Percentiles rank a stretch among this genome's conserved stretches.
Evolutionary conservation across 2,329 filamentous ascomycete species (phyloP).

Genomic region (Zasmidium citrigriseum): DNA sequence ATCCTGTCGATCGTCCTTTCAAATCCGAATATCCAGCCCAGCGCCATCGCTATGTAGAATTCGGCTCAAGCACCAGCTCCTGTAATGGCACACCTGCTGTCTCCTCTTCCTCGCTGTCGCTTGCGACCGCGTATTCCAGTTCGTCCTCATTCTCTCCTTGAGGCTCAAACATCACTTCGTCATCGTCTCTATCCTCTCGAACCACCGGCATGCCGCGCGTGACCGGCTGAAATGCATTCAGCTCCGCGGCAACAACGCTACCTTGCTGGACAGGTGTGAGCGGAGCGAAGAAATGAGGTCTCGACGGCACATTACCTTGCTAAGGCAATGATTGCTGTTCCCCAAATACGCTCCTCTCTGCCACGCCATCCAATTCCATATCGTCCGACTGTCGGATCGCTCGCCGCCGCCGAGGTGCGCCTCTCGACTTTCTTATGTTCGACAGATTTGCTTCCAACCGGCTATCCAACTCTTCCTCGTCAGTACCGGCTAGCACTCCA

Average conservation of each 20-base stretch:
- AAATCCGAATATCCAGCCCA: background rate
- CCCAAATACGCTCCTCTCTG: background rate
- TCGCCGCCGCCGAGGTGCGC: background rate
- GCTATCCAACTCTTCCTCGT: slow-evolving; percentile 36
- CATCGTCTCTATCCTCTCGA: background rate
- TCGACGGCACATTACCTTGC: background rate
- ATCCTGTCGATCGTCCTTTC: background rate
- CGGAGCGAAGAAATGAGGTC: background rate
- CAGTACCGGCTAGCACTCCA: slow-evolving; percentile 49
- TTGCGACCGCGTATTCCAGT: background rate
- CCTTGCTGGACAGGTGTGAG: background rate
- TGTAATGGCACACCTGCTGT: background rate
- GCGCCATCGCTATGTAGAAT: background rate
- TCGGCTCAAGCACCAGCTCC: background rate
- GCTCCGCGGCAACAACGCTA: background rate
- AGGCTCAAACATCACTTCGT: background rate
- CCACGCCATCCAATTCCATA: background rate
- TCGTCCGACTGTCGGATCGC: background rate
- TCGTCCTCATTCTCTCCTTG: background rate
- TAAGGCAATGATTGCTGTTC: background rate
- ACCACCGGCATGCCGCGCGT: background rate
- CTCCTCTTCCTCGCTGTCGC: background rate
- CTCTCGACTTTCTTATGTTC: slow-evolving; percentile 14
- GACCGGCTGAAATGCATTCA: background rate
- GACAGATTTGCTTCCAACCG: slow-evolving; percentile 20